Evolutionary conservation across 106 monocot genomes (phyloP), one percentile per base, ranked within the genome.

Genomic region (Acorus calamus): DNA sequence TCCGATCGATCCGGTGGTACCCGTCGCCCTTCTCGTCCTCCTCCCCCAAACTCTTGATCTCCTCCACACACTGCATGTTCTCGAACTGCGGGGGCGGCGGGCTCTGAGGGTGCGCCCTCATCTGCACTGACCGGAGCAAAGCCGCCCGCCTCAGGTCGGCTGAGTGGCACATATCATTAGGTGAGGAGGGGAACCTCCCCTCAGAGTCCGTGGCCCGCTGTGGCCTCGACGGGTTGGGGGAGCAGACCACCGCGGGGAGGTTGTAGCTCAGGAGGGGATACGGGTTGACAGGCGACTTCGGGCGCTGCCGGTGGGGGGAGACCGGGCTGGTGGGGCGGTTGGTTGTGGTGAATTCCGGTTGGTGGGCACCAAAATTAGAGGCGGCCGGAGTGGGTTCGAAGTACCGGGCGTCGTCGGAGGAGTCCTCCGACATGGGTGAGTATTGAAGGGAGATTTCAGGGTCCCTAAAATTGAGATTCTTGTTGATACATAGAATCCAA

Each of bases 391-490:
- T 28, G 28, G 28, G 1, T 3, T 86, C 81, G 49, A 52, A 84
- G 63, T 65, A 89, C 12, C 81, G 81, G 9, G 70, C 72, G 46
- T 94, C 94, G 6, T 94, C 94, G 8, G 84, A 28, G 28, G 28
- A 89, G 70, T 94, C 94, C 74, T 94, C 94, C 5, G 89, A 94
- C 94, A 94, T 94, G 2, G 84, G 89, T 45, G 94, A 94, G 79
- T 81, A 89, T 43, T 84, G 75, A 3, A 60, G 56, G 46, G 67
- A 53, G 6, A 86, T 58, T 55, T 94, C 89, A 54, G 28, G 28
- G 28, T 94, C 94, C 70, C 94, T 94, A 72, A 61, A 81, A 28
- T 28, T 11, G 7, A n/a, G n/a, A 3, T 5, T 3, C 10, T 9
- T n/a, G 54, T 55, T 10, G 10, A 55, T 12, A n/a, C 10, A 51